A percentile compares a stretch with the other conserved stretches of the same genome.
Evolutionary conservation across 805 yeast species (phyloP).

Genomic region (Blastobotrys attinorum): DNA sequence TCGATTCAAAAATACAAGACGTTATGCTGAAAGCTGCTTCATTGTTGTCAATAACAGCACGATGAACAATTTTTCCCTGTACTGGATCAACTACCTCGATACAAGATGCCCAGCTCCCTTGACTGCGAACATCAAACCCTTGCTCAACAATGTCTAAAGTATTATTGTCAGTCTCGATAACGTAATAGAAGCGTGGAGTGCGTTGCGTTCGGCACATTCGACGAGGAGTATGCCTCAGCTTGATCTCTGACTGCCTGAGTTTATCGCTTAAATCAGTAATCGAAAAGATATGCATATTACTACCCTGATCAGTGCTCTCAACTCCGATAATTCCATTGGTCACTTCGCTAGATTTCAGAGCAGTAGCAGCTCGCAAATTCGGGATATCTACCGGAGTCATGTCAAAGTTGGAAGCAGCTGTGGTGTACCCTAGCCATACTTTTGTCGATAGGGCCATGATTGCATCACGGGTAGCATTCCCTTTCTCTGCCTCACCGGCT

Average conservation of each 20-base stretch:
- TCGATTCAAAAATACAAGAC: slow-evolving; percentile 26
- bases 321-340: slow-evolving; percentile 59
- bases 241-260: slow-evolving; percentile 8
- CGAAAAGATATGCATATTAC: slow-evolving; percentile 45
- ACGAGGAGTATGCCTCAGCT: slow-evolving; percentile 16
- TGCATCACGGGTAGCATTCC: slow-evolving; percentile 21
- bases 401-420: slow-evolving; percentile 27
- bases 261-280: slow-evolving; percentile 15
- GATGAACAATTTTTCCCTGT: slow-evolving; percentile 31
- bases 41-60: slow-evolving; percentile 37
- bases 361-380: slow-evolving; percentile 35
- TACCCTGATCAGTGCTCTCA: slow-evolving; percentile 26
- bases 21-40: slow-evolving; percentile 39
- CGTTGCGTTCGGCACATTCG: slow-evolving; percentile 9
- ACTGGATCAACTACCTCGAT: slow-evolving; percentile 40
- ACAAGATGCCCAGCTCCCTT: slow-evolving; percentile 43
- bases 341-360: slow-evolving; percentile 57
- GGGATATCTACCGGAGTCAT: slow-evolving; percentile 42
- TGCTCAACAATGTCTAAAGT: slow-evolving; percentile 14
- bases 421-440: slow-evolving; percentile 47
- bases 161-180: slow-evolving; percentile 41
- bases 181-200: slow-evolving; percentile 27
- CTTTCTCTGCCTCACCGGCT: slow-evolving; percentile 4
- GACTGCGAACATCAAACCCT: not conserved
- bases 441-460: slow-evolving; percentile 46